Evolutionary conservation across 176 grass and related monocot genomes (phyloP), one percentile per base, ranked within the genome.

Genomic region (Eragrostis curvula): DNA sequence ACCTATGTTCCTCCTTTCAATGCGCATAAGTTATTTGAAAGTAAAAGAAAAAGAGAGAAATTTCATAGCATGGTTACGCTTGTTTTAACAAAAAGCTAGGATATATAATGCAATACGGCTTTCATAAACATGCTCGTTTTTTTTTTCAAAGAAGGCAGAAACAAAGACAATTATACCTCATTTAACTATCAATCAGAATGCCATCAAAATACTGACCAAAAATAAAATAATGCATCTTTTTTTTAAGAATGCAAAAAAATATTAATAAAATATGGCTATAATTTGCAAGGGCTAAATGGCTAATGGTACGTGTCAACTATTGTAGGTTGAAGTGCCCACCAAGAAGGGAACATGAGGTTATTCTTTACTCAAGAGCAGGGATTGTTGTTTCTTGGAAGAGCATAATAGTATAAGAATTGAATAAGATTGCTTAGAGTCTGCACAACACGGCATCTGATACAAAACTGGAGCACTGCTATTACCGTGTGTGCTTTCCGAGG

Each of bases 301-400:
- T 49, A 68, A 59, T 73, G 7, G 30, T 68, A 57, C 70, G 50
- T 69, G n/a, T 28, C 71, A 82, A 63, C 45, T 83, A 82, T 68
- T 79, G 32, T 55, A 52, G 59, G 18, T 74, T 90, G 88, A 86
- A 86, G 84, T 90, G 79, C 20, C 66, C 74, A 68, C 56, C 49
- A 90, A 86, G 84, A 86, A 86, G 79, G 68, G 84, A 87, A 90
- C 79, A 83, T 86, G 24, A 63, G 32, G 13, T 70, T 86, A 83
- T 90, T 90, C 84, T 86, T 86, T 86, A 61, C 88, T 83, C 30
- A 48, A 83, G 73, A 74, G 55, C 66, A 41, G 75, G 84, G 60
- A 61, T 68, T 74, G 73, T 59, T 24, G 52, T 90, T 90, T 76
- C 63, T 81, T 76, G 42, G 66, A 11, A 39, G 30, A 47, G 69